Base-by-base conservation (phyloP, 2,329 filamentous ascomycete species). In the Teratosphaeria zuluensis region DNA sequence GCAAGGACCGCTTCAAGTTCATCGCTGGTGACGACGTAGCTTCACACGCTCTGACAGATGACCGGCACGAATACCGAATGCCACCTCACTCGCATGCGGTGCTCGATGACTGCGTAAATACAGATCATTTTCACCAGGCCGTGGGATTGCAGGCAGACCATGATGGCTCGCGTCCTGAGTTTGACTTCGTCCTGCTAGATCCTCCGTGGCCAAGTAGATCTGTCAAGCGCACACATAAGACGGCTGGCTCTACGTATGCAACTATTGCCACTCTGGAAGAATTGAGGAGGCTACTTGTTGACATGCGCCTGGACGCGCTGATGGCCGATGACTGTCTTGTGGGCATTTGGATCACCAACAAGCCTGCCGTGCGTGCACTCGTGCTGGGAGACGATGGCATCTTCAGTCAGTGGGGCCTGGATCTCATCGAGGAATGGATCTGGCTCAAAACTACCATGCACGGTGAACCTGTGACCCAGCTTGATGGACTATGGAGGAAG, bases 171-270 rank as follows among this genome's bases (percentile, higher is more conserved):
- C 63, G 72, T 69, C 61, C 75, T 21, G 66, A 70, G 6, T 91
- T 92, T 70, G 77, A 88, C 63, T 75, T 92, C 52, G 77, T 92
- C 42, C 70, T 91, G 7, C 75, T 92, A 21, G 89, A 92, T 68
- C 89, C 89, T 2, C 89, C 89, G 1, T 92, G 89, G 89, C 88
- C 89, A 0, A 92, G 90, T 68, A 81, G 85, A 53, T 92, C 88
- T 5, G 89, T 84, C 14, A 81, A 81, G 64, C 84, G 82, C 75
- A 73, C 79, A 62, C 81, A 84, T 69, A 67, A 73, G 63, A 70
- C 70, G 6, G 60, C 64, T 14, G 63, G 63, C 19, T 59, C 59
- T 8, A 66, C 65, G 3, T 72, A 69, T 51, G 66, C 66, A 66
- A 78, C 63, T 83, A 84, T 70, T 9, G 9, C 59, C 4, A 65